Percentiles rank a stretch among this genome's conserved stretches.
Evolutionary conservation across 2,329 filamentous ascomycete species (phyloP).

Genomic region (Alternaria sp.): DNA sequence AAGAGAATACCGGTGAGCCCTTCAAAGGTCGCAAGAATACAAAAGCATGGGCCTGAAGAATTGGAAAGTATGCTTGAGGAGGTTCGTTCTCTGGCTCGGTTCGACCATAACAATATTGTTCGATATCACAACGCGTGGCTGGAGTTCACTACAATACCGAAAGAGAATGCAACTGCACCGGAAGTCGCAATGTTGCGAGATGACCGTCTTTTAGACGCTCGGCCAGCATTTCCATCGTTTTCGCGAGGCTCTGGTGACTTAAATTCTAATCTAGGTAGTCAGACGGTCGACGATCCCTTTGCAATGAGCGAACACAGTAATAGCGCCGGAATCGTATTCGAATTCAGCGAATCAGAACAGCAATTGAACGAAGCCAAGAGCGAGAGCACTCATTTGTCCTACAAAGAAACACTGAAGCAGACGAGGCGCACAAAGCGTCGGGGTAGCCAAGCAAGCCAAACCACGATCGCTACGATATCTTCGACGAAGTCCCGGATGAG

Average conservation of each 20-base stretch:
- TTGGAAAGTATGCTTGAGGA: slow-evolving; percentile 67
- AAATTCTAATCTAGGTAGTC: slow-evolving; percentile 22
- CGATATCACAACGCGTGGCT: slow-evolving; percentile 72
- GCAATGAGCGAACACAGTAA: slow-evolving; percentile 21
- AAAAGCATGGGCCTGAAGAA: slow-evolving; percentile 61
- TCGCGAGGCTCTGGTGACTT: slow-evolving; percentile 23
- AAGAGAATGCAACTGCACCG: slow-evolving; percentile 17
- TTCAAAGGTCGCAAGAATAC: slow-evolving; percentile 61
- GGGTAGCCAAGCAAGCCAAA: slow-evolving; percentile 47
- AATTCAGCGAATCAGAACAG: slow-evolving; percentile 35
- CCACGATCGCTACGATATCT: slow-evolving; percentile 52
- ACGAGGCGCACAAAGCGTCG: slow-evolving; percentile 34
- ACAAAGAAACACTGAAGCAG: slow-evolving; percentile 47
- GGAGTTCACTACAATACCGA: slow-evolving; percentile 54
- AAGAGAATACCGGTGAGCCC: slow-evolving; percentile 70
- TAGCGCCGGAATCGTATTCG: slow-evolving; percentile 42
- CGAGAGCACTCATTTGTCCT: slow-evolving; percentile 22
- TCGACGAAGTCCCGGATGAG: slow-evolving; percentile 55
- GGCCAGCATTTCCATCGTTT: slow-evolving; percentile 23
- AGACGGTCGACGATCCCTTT: slow-evolving; percentile 34
- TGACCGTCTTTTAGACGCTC: slow-evolving; percentile 39
- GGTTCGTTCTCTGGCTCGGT: slow-evolving; percentile 67
- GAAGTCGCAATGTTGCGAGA: slow-evolving; percentile 23
- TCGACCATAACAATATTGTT: slow-evolving; percentile 72
- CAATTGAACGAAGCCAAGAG: slow-evolving; percentile 21